Percentiles rank a stretch among this genome's conserved stretches.
These are phyloP conservation scores for Penicillium sp. DNA, from an alignment of 2,329 filamentous ascomycete genomes.

Conservation along the genomic window DNA sequence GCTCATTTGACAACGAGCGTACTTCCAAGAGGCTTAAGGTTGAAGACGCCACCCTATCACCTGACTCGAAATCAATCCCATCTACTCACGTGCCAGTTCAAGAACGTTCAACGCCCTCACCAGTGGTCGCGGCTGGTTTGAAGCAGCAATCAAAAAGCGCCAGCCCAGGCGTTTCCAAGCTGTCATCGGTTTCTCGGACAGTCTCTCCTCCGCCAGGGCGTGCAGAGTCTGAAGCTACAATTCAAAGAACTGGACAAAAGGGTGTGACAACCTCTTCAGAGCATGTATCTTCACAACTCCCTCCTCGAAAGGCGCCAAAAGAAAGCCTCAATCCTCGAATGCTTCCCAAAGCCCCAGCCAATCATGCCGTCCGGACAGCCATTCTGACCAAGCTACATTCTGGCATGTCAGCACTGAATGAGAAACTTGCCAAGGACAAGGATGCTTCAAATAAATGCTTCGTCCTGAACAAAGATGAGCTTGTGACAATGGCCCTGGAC, in stretches of 20 bases:
- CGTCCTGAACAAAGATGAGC: slow-evolving; percentile 43
- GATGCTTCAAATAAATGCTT: slow-evolving; percentile 33
- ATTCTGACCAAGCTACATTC: slow-evolving; percentile 47
- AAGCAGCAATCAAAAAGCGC: slow-evolving; percentile 10
- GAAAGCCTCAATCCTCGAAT: slow-evolving; percentile 49
- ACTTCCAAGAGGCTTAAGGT: slow-evolving; percentile 31
- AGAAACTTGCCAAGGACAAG: slow-evolving; percentile 34
- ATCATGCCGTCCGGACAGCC: slow-evolving; percentile 41
- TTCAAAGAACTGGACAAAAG: not conserved
- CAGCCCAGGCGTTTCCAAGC: slow-evolving; percentile 12
- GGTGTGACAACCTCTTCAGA: not conserved
- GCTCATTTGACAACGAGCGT: slow-evolving; percentile 17
- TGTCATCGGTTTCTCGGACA: slow-evolving; percentile 24
- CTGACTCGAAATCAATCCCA: not conserved
- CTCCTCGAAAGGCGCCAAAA: slow-evolving; percentile 35
- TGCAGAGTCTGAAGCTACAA: not conserved
- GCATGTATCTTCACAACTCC: slow-evolving; percentile 8
- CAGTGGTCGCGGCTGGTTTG: not conserved
- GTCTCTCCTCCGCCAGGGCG: slow-evolving; percentile 30
- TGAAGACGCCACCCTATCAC: not conserved
- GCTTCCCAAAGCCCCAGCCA: slow-evolving; percentile 44
- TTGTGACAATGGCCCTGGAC: slow-evolving; percentile 49
- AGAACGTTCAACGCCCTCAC: not conserved
- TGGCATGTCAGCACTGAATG: slow-evolving; percentile 44
- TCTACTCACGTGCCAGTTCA: not conserved